Base-by-base conservation (phyloP, 116 monocot species). In the Trichopus zeylanicus region DNA sequence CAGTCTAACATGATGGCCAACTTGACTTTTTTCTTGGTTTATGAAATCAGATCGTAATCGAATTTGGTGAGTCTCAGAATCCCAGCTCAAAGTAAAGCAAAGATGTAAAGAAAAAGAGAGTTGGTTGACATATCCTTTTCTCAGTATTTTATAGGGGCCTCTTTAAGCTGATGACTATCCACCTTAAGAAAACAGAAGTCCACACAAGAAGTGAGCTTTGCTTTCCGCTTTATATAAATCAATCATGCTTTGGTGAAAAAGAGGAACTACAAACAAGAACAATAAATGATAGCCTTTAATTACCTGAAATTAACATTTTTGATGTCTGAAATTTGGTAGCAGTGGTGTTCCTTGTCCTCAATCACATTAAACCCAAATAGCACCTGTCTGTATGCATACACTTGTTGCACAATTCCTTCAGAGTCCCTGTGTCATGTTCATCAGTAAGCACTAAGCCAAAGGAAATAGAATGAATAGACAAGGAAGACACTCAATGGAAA, bases 101-200 rank as follows among this genome's bases (percentile, higher is more conserved):
- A 22, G n/a, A 22, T 49, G 49, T 49, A 22, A 49, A 49, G 49
- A 49, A 49, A 49, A 49, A 22, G 21, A 22, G 49, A 49, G 49
- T 49, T 49, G 19, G 49, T 49, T 49, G 49, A 22, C 49, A 19
- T 20, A 21, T 49, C 49, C 49, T 20, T 49, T 22, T 49, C 49
- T 21, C 5, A 24, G 16, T 22, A 19, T 49, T 49, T 22, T n/a
- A n/a, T n/a, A 49, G 49, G 21, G 49, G 22, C 9, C 5, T 49
- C 23, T 19, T 21, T 6, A 20, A 49, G 49, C 19, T 22, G 19
- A 49, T 49, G 49, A 49, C 49, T 49, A 22, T n/a, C 21, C 19
- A 20, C 21, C 19, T n/a, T n/a, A 22, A 49, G 49, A 20, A 49
- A n/a, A n/a, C 49, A 49, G n/a, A 22, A 49, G 19, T 19, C 20